Conservation (phyloP, 257 asterid genomes). For the Perilla frutescens region DNA sequence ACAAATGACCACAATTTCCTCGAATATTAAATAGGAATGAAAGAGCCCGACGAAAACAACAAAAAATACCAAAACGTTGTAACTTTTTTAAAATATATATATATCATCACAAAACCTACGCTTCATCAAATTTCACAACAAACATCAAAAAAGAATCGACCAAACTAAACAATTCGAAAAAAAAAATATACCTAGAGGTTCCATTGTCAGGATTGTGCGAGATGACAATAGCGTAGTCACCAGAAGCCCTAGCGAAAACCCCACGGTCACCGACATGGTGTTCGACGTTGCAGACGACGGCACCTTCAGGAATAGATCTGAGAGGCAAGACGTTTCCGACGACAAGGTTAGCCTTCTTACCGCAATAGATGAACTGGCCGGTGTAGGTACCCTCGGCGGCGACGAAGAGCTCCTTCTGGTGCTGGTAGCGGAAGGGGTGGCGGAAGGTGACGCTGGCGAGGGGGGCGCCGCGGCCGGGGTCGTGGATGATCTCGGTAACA, state of each 20-base stretch:
- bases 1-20: too few relatives aligned
- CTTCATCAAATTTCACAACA: too few relatives aligned
- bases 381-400: slow-evolving; percentile 69
- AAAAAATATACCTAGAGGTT: slow-evolving; percentile 45
- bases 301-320: slow-evolving; percentile 61
- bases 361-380: slow-evolving; percentile 59
- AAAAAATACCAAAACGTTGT: too few relatives aligned
- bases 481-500: slow-evolving; percentile 61
- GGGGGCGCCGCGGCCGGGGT: slow-evolving; percentile 66
- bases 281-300: slow-evolving; percentile 65
- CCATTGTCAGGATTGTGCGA: slow-evolving; percentile 62
- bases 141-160: too few relatives aligned
- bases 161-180: too few relatives aligned
- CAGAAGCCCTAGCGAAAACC: slow-evolving; percentile 60
- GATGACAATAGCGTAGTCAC: slow-evolving; percentile 59
- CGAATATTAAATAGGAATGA: too few relatives aligned
- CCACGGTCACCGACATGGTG: slow-evolving; percentile 65
- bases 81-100: too few relatives aligned
- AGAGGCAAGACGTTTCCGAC: slow-evolving; percentile 59
- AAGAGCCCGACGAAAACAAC: too few relatives aligned
- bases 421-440: slow-evolving; percentile 66
- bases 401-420: slow-evolving; percentile 67
- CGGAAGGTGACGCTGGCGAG: slow-evolving; percentile 63
- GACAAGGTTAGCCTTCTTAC: slow-evolving; percentile 58
- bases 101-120: too few relatives aligned